Base-by-base conservation (phyloP, 2,329 filamentous ascomycete species). In the Aspergillus sp. region DNA sequence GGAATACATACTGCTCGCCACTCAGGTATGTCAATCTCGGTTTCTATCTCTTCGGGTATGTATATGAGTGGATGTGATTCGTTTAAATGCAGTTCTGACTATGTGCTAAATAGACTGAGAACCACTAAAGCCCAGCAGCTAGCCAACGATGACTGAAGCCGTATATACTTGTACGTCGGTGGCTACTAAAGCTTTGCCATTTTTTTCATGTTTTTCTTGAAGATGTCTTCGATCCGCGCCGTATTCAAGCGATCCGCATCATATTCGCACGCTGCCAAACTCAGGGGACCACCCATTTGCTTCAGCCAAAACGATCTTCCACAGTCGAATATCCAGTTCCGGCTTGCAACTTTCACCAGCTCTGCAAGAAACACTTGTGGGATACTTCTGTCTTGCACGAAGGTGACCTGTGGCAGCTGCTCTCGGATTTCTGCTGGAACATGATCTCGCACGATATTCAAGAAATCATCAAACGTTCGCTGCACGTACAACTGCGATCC, bases 291-390 rank as follows among this genome's bases (percentile, higher is more conserved):
- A 6, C 66, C 61, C 4, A 71, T 59, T 37, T 70, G 67, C 31
- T 66, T 70, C 43, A 72, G 47, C 70, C 70, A 72, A 50, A 70
- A 71, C 7, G 69, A 72, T 35, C 67, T 60, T 9, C 70, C 66
- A 48, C 70, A 72, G 50, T 72, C 68, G 55, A 72, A 72, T 7
- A 65, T 5, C 70, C 70, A 72, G 51, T 72, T 68, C 2, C 70
- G 65, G 12, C 68, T 70, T 12, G 65, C 67, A 7, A 70, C 69
- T 47, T 64, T 67, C n/a, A 72, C 69, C 47, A 72, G 57, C 45
- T 72, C 70, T 4, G 70, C 70, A 31, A 72, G 62, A 27, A 71
- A 66, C 12, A 66, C 67, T 45, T 72, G 70, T 6, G 62, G 65
- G 5, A 52, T 63, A 50, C 41, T 62, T n/a, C 47, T 60, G 37